Evolutionary conservation across 1,284 basidiomycete genomes (phyloP).

Genomic region (Austroboletus novae-zelandiae): DNA sequence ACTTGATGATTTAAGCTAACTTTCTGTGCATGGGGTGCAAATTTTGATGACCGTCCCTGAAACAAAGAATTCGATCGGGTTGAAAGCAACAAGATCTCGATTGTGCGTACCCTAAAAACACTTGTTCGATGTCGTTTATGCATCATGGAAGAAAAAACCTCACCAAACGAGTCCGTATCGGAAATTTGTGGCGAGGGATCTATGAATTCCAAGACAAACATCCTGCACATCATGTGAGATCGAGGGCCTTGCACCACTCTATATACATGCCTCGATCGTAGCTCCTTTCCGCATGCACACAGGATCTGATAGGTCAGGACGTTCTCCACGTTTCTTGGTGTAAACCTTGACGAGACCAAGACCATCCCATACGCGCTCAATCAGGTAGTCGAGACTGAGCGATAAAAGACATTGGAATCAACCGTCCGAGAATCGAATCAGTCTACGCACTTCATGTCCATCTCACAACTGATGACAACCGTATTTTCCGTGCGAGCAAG

Average conservation of each 20-base stretch:
- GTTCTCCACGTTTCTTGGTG: constrained; percentile 94
- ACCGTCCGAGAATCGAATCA: background rate
- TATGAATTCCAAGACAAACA: constrained; percentile 91
- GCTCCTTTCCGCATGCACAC: constrained; percentile 90
- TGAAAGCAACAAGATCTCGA: too few relatives aligned
- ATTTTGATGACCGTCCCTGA: constrained; percentile 87
- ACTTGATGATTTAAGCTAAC: constrained; percentile 87
- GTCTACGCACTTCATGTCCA: constrained; percentile 73
- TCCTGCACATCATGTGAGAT: constrained; percentile 40
- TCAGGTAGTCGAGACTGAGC: constrained; percentile 78
- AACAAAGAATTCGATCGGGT: background rate
- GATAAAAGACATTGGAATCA: background rate
- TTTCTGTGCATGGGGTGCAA: constrained; percentile 91
- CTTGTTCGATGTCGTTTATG: background rate
- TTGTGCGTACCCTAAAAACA: constrained; percentile 20
- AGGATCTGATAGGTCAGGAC: constrained; percentile 91
- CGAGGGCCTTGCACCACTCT: background rate
- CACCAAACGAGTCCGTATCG: constrained; percentile 90
- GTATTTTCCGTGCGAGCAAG: constrained; percentile 86
- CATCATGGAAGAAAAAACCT: constrained; percentile 26
- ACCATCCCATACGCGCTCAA: constrained; percentile 90
- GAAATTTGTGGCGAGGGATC: constrained; percentile 87
- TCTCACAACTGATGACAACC: constrained; percentile 92
- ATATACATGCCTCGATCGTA: constrained; percentile 73
- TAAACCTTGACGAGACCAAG: constrained; percentile 89